A percentile compares a stretch with the other conserved stretches of the same genome.
phyloP scores from a whole-genome alignment of 306 rosid species.

The Cucumis hystrix region DNA sequence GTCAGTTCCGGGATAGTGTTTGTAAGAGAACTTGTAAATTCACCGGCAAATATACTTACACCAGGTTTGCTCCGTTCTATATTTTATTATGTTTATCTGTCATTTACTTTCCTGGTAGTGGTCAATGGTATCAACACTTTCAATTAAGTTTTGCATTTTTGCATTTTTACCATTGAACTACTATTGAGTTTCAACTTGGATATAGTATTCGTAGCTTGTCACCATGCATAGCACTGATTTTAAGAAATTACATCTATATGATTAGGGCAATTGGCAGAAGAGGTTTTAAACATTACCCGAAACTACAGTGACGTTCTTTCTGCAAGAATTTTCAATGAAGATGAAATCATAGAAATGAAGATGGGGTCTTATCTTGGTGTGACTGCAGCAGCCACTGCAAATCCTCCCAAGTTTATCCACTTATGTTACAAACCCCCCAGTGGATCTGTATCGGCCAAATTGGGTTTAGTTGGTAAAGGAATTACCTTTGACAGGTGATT shows the following conservation, averaged over 20 bases:
- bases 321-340: slow-evolving; percentile 59
- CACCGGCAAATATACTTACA: slow-evolving; percentile 95
- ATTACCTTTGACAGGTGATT: slow-evolving; percentile 91
- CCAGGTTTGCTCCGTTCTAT: slow-evolving; percentile 41
- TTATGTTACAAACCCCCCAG: slow-evolving; percentile 66
- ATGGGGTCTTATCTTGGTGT: slow-evolving; percentile 97
- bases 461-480: slow-evolving; percentile 97
- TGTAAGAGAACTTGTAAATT: slow-evolving; percentile 83
- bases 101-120: neutral
- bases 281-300: slow-evolving; percentile 70
- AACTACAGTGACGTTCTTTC: slow-evolving; percentile 61
- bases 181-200: neutral
- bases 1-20: slow-evolving; percentile 70
- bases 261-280: slow-evolving; percentile 63
- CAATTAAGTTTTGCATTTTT: neutral
- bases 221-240: slow-evolving; percentile 1
- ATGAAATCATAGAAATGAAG: slow-evolving; percentile 70
- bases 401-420: slow-evolving; percentile 90
- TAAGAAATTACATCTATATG: slow-evolving; percentile 15
- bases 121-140: neutral
- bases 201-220: neutral
- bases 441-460: slow-evolving; percentile 55
- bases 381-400: slow-evolving; percentile 69
- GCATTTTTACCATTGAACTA: neutral
- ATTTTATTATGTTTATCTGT: neutral